Percentiles rank a stretch among this genome's conserved stretches.
These are phyloP conservation scores for Sphagnurus paluster DNA, from an alignment of 1,284 basidiomycete genomes.

Conservation along the genomic window DNA sequence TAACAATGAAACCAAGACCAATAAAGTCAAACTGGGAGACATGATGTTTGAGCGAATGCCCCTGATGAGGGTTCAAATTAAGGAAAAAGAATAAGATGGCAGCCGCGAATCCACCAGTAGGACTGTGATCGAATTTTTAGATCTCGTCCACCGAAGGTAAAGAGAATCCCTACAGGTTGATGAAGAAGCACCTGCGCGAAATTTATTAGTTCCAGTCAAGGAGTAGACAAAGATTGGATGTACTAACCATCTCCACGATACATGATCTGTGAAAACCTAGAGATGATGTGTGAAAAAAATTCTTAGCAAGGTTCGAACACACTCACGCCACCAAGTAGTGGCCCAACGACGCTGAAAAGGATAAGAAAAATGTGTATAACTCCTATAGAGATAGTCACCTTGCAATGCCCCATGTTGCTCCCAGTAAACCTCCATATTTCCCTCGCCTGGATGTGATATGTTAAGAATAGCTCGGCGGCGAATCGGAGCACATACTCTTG, in stretches of 20 bases:
- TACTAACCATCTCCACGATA: conserved; percentile 70
- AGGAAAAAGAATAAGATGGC: conserved; percentile 77
- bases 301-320: conserved; percentile 1
- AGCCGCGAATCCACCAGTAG: conserved; percentile 76
- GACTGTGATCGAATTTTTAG: conserved; percentile 38
- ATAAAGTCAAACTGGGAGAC: conserved; percentile 74
- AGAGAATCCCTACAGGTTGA: conserved; percentile 55
- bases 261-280: conserved; percentile 69
- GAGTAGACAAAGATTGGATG: conserved; percentile 6
- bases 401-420: conserved; percentile 80
- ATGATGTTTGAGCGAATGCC: conserved; percentile 58
- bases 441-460: conserved; percentile 53
- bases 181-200: conserved; percentile 64
- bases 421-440: conserved; percentile 72
- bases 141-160: not conserved
- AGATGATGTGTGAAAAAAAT: not conserved
- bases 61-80: conserved; percentile 76
- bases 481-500: conserved; percentile 54
- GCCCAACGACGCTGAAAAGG: conserved; percentile 64
- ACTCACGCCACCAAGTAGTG: conserved; percentile 71
- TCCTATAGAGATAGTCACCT: conserved; percentile 34
- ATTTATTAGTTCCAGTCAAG: not conserved
- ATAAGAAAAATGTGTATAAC: conserved; percentile 3
- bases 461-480: not conserved
- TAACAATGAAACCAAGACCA: conserved; percentile 72